Conservation (phyloP, 2,329 filamentous ascomycete genomes). For the Aspergillus sp. region DNA sequence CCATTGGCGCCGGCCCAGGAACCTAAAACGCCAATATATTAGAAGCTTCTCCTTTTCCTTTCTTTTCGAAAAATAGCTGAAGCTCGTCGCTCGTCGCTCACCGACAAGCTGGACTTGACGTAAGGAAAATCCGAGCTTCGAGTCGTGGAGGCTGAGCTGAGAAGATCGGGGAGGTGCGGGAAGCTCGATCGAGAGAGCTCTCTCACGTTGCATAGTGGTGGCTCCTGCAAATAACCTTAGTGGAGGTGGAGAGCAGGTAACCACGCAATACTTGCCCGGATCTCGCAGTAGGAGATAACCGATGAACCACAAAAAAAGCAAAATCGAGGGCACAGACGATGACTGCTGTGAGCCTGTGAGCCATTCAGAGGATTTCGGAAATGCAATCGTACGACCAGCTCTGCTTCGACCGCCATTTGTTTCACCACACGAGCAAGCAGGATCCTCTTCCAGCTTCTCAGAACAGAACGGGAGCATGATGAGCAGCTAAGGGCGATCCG, state of each 20-base stretch:
- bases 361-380: not conserved
- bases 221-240: not conserved
- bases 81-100: not conserved
- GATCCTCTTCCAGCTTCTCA: not conserved
- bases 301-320: slow-evolving; percentile 8
- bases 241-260: not conserved
- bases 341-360: not conserved
- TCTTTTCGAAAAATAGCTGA: not conserved
- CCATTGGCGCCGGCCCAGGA: not conserved
- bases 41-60: not conserved
- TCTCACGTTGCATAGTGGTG: not conserved
- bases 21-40: slow-evolving; percentile 3
- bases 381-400: not conserved
- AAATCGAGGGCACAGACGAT: not conserved
- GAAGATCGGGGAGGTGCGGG: not conserved
- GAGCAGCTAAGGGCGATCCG: slow-evolving; percentile 4
- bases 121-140: not conserved
- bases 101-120: slow-evolving; percentile 5
- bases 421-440: not conserved
- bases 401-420: not conserved
- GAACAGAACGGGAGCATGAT: not conserved
- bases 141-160: not conserved
- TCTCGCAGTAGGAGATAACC: not conserved
- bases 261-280: not conserved
- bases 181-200: not conserved